phyloP scores from a whole-genome alignment of 2,329 filamentous ascomycete species.

The Aureobasidium mangrovei region DNA sequence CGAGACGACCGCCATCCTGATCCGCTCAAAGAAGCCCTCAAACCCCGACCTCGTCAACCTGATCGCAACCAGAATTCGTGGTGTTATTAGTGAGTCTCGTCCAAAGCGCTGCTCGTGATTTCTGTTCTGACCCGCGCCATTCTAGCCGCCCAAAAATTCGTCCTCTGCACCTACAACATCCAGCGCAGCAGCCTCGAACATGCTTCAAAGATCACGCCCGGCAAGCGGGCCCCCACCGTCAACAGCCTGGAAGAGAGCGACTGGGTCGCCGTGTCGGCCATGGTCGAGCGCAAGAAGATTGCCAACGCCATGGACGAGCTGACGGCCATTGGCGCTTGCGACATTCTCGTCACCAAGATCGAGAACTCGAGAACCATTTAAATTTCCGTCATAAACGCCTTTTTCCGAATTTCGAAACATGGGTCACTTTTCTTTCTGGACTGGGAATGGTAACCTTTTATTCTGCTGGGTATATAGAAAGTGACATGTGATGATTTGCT shows the following conservation, averaged over 20 bases:
- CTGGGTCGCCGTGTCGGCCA: constrained; percentile 90
- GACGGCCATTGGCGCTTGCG: constrained; percentile 64
- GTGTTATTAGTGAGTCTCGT: constrained; percentile 65
- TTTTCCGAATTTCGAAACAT: background rate
- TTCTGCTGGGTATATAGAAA: no score
- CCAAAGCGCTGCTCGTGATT: background rate
- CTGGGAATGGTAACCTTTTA: no score
- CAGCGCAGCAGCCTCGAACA: constrained; percentile 57
- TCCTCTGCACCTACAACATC: constrained; percentile 95
- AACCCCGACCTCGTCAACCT: constrained; percentile 73
- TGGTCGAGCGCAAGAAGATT: constrained; percentile 84
- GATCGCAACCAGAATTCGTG: constrained; percentile 77
- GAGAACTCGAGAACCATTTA: constrained; percentile 59
- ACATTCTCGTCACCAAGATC: constrained; percentile 79
- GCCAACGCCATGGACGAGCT: constrained; percentile 82
- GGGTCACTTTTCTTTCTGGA: no score
- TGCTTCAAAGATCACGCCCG: constrained; percentile 74
- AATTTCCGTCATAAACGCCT: background rate
- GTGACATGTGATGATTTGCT: no score
- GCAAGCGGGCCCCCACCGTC: constrained; percentile 86
- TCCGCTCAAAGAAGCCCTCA: constrained; percentile 78
- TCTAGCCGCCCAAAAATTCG: constrained; percentile 74
- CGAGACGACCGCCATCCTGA: constrained; percentile 76
- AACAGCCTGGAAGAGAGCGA: constrained; percentile 79
- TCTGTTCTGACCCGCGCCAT: background rate